Percentiles rank a stretch among this genome's conserved stretches.
These are phyloP conservation scores for Metschnikowia arizonensis DNA, from an alignment of 805 yeast species.

Conservation along the genomic window DNA sequence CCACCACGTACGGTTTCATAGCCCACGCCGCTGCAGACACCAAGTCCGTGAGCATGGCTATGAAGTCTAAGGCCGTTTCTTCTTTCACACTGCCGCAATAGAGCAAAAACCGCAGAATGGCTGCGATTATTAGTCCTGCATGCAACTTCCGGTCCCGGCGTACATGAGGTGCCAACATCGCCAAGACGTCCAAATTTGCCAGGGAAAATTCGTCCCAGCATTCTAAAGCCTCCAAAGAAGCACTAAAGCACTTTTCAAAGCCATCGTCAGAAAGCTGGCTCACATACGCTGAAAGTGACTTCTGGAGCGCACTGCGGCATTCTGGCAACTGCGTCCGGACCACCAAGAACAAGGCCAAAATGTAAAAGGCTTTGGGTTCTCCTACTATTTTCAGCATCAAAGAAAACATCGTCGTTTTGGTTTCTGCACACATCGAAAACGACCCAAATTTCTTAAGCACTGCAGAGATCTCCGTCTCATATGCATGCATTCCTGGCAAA, in stretches of 20 bases:
- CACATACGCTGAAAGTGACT: constrained; percentile 5
- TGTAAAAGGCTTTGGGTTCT: constrained; percentile 5
- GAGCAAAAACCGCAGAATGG: constrained; percentile 24
- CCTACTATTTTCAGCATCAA: constrained; percentile 8
- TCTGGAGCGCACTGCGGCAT: not conserved
- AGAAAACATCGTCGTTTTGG: constrained; percentile 9
- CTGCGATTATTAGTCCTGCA: constrained; percentile 22
- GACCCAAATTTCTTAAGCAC: constrained; percentile 10
- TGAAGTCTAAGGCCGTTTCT: constrained; percentile 10
- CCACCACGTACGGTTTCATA: constrained; percentile 64
- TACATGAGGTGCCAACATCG: constrained; percentile 15
- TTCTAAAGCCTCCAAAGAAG: constrained; percentile 18
- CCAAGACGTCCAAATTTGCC: constrained; percentile 21
- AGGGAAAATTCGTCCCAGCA: constrained; percentile 11
- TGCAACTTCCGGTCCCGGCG: constrained; percentile 12
- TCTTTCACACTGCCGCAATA: constrained; percentile 9
- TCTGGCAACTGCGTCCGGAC: constrained; percentile 1
- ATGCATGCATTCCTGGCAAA: constrained; percentile 4
- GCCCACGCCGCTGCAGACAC: constrained; percentile 52
- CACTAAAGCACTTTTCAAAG: constrained; percentile 15
- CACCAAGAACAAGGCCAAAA: constrained; percentile 15
- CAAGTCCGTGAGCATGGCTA: constrained; percentile 32
- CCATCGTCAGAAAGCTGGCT: constrained; percentile 1
- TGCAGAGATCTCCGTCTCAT: not conserved
- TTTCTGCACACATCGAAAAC: not conserved